These are phyloP conservation scores for Dipodascus albidus DNA, from an alignment of 805 yeast species.

Conservation along the genomic window DNA sequence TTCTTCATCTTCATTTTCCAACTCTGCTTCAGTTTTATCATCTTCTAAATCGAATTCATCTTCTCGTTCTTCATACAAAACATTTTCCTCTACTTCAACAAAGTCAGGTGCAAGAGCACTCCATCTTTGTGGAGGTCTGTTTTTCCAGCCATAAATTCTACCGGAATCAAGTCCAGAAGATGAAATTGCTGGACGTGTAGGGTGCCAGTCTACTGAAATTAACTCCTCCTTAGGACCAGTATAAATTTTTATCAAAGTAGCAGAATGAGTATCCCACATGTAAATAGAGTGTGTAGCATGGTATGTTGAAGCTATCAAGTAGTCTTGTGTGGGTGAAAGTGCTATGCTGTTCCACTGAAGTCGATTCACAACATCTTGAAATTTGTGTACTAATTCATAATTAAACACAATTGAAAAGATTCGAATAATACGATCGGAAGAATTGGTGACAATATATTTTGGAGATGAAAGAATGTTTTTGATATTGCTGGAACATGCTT, in stretches of 20 bases:
- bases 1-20: constrained; percentile 48
- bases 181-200: constrained; percentile 56
- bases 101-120: constrained; percentile 94
- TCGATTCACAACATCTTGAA: constrained; percentile 82
- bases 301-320: constrained; percentile 76
- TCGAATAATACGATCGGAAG: constrained; percentile 25
- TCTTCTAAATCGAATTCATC: constrained; percentile 79
- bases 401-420: constrained; percentile 21
- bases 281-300: constrained; percentile 85
- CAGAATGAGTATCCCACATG: constrained; percentile 85
- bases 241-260: constrained; percentile 75
- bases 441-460: constrained; percentile 20
- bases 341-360: constrained; percentile 80
- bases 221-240: constrained; percentile 89
- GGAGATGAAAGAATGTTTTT: constrained; percentile 65
- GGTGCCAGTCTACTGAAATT: constrained; percentile 81
- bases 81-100: constrained; percentile 86
- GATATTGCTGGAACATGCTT: constrained; percentile 37
- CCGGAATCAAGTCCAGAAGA: constrained; percentile 85
- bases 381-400: constrained; percentile 59
- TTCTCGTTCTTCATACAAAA: constrained; percentile 76
- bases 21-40: constrained; percentile 34
- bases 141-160: constrained; percentile 68
- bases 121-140: constrained; percentile 84
- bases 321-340: constrained; percentile 67